Evolutionary conservation across 2,329 filamentous ascomycete species (phyloP).

Genomic region (Penicillium sclerotiorum): DNA sequence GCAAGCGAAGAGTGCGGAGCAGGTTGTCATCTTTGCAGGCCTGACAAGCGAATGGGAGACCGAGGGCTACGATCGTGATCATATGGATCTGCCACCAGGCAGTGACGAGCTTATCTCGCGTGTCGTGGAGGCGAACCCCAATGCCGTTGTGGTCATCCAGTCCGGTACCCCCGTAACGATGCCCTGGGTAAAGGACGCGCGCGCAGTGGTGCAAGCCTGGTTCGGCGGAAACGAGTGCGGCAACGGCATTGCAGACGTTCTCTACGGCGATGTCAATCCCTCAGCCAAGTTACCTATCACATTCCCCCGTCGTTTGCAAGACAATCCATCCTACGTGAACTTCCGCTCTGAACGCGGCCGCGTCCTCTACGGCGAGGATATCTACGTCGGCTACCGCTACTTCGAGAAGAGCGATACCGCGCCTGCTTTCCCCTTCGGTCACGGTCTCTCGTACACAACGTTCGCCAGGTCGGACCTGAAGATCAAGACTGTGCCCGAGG

Average conservation of each 20-base stretch:
- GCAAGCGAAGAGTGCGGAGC: constrained; percentile 69
- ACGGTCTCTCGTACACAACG: constrained; percentile 76
- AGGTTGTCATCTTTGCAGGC: constrained; percentile 77
- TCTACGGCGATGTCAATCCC: constrained; percentile 74
- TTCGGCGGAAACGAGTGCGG: constrained; percentile 87
- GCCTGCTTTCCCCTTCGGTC: constrained; percentile 75
- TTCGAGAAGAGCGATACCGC: constrained; percentile 71
- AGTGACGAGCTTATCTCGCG: constrained; percentile 64
- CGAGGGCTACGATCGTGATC: constrained; percentile 65
- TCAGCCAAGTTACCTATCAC: constrained; percentile 68
- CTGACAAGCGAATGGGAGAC: constrained; percentile 82
- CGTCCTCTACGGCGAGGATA: constrained; percentile 75
- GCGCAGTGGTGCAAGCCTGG: constrained; percentile 74
- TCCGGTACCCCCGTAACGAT: constrained; percentile 69
- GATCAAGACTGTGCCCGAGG: constrained; percentile 29
- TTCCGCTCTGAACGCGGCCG: constrained; percentile 70
- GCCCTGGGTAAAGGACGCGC: constrained; percentile 50
- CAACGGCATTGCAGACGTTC: constrained; percentile 75
- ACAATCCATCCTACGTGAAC: constrained; percentile 77
- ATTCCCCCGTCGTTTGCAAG: constrained; percentile 68
- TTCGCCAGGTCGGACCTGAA: constrained; percentile 60
- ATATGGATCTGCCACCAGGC: constrained; percentile 60
- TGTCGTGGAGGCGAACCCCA: constrained; percentile 67
- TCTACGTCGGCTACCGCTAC: constrained; percentile 80
- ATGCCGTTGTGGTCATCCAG: constrained; percentile 73